Percentiles rank a stretch among this genome's conserved stretches.
Evolutionary conservation across 257 asterid genomes (phyloP).

Genomic region (Solanum arcanum): DNA sequence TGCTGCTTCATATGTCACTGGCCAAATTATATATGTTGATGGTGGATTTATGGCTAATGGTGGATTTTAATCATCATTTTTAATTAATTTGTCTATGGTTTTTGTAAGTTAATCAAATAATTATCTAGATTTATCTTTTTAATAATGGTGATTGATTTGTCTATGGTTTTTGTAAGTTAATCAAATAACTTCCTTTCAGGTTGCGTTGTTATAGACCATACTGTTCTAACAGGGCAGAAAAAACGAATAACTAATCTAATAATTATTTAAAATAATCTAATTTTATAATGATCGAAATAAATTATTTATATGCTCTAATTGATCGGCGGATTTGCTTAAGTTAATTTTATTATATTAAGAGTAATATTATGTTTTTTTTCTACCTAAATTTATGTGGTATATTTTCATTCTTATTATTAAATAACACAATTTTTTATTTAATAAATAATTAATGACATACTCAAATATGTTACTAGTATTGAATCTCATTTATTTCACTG

Average conservation of each 20-base stretch:
- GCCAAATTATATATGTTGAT: not conserved
- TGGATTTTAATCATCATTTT: not conserved
- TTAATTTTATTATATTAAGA: no score
- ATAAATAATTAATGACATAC: not conserved
- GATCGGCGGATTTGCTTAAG: no score
- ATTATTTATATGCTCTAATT: no score
- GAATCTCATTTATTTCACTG: rapidly evolving
- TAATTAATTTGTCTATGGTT: not conserved
- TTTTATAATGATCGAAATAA: no score
- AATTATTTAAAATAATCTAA: no score
- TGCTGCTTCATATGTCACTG: constrained; percentile 5
- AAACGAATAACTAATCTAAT: no score
- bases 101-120: not conserved
- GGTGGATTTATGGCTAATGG: not conserved
- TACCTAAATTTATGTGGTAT: not conserved
- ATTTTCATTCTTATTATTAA: not conserved
- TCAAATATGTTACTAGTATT: not conserved
- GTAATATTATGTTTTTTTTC: no score
- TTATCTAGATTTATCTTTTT: not conserved
- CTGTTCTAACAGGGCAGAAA: no score
- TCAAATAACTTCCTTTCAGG: not conserved
- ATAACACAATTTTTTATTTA: rapidly evolving
- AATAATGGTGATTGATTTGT: not conserved
- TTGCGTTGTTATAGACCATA: no score
- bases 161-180: not conserved